Base-by-base conservation (phyloP, 371 early-diverging fungal species). In the Capniomyces stellatus region DNA sequence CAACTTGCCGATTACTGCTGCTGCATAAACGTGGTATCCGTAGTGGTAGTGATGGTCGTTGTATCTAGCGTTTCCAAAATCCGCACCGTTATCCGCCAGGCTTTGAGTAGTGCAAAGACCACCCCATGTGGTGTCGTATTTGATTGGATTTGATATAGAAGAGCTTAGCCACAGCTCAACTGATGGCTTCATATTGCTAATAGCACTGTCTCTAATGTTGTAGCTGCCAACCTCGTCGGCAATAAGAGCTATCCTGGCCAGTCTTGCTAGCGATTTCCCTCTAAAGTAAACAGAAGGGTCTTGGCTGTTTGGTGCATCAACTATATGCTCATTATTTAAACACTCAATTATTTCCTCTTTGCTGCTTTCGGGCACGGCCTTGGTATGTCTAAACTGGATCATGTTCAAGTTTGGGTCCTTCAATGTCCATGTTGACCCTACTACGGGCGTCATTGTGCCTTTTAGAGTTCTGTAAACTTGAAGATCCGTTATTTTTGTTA, bases 41-140 rank as follows among this genome's bases (percentile, higher is more conserved):
- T 84, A 81, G 58, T 82, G 83, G 71, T 77, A 86, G 56, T 86
- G 84, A 58, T 84, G 87, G 60, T 86, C 87, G 55, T 77, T 77
- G 63, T 77, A 77, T 51, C 66, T 63, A 3, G 64, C 71, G 56
- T 74, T 75, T 15, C 78, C 78, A 59, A 72, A 77, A 53, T 76
- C 78, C 0, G 73, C 71, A 0, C 53, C 46, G 0, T 64, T 42
- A 22, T 72, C 75, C 8, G 47, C 21, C 22, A 70, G 49, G 0
- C 82, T 83, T 12, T 64, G 63, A 1, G 46, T 46, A 28, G 77
- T 69, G 8, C 81, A 70, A n/a, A 82, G 52, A 3, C 86, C 86
- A 4, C 58, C 64, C 71, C 83, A 83, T 2, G 73, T 64, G 8
- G 29, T 51, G 52, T 85, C 86, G 43, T 79, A 85, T 0, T 62